These are phyloP conservation scores for Aspergillus carlsbadensis DNA, from an alignment of 495 filamentous ascomycete genomes.

Conservation along the genomic window DNA sequence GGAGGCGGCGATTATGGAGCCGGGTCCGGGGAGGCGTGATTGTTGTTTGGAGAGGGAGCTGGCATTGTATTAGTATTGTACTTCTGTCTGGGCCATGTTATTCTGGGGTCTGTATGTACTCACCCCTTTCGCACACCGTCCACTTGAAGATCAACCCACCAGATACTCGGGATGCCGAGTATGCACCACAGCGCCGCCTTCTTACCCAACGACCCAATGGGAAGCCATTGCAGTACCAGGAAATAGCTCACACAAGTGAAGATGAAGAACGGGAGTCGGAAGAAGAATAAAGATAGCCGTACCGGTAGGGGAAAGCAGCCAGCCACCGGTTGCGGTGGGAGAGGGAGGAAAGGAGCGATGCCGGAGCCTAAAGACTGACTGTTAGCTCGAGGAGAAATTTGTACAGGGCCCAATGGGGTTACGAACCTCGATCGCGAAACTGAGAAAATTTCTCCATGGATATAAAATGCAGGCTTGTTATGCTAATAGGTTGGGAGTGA, in stretches of 20 bases:
- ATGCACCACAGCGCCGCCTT: slow-evolving; percentile 87
- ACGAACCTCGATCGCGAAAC: slow-evolving; percentile 85
- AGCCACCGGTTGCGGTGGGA: slow-evolving; percentile 56
- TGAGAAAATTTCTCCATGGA: slow-evolving; percentile 97
- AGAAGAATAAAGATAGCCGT: slow-evolving; percentile 69
- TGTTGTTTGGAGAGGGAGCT: slow-evolving; percentile 56
- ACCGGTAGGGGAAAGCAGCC: slow-evolving; percentile 54
- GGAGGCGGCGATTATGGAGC: slow-evolving; percentile 80
- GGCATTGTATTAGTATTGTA: neutral
- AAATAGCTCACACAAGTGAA: slow-evolving; percentile 70
- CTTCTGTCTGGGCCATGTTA: neutral
- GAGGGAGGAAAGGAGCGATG: slow-evolving; percentile 91
- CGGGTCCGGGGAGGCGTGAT: slow-evolving; percentile 70
- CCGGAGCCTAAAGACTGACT: slow-evolving; percentile 69
- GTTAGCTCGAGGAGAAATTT: slow-evolving; percentile 1
- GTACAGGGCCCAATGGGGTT: neutral
- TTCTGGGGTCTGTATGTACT: slow-evolving; percentile 12
- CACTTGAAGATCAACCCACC: slow-evolving; percentile 97
- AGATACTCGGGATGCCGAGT: slow-evolving; percentile 82
- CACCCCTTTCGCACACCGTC: slow-evolving; percentile 91
- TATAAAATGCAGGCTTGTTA: neutral
- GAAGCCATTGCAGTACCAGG: slow-evolving; percentile 78
- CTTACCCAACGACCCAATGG: slow-evolving; percentile 72
- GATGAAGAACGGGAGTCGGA: slow-evolving; percentile 79
- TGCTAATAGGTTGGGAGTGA: neutral